phyloP scores from a whole-genome alignment of 2,329 filamentous ascomycete species.

The Bipolaris gigantea region DNA sequence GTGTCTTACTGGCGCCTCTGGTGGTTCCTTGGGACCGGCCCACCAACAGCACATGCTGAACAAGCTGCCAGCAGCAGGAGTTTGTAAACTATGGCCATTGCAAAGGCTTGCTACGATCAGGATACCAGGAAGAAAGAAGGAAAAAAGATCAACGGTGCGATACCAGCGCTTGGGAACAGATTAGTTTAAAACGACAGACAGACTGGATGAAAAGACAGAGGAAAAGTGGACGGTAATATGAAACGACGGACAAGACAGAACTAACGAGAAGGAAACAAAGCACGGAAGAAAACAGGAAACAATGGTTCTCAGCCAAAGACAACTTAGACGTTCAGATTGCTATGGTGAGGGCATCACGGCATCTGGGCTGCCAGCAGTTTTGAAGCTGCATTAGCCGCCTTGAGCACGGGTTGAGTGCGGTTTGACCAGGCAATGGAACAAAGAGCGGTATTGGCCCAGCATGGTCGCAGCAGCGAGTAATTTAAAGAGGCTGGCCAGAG shows the following conservation, averaged over 20 bases:
- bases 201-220: constrained; percentile 25
- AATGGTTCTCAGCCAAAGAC: constrained; percentile 31
- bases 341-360: constrained; percentile 28
- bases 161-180: constrained; percentile 9
- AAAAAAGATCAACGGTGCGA: constrained; percentile 13
- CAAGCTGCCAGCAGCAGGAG: constrained; percentile 46
- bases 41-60: constrained; percentile 32
- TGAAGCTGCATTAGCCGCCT: constrained; percentile 45
- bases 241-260: constrained; percentile 37
- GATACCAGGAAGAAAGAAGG: constrained; percentile 20
- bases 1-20: constrained; percentile 34
- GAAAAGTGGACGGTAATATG: constrained; percentile 32
- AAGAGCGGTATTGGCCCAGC: constrained; percentile 38
- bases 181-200: constrained; percentile 10
- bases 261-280: constrained; percentile 24
- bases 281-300: constrained; percentile 23
- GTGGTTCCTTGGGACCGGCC: constrained; percentile 37
- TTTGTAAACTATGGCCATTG: constrained; percentile 29
- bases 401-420: constrained; percentile 44
- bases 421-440: constrained; percentile 40
- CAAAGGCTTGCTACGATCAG: constrained; percentile 24
- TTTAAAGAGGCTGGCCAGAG: constrained; percentile 28
- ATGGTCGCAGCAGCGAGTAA: constrained; percentile 26
- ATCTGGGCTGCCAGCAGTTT: constrained; percentile 35
- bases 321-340: constrained; percentile 31